Conservation (phyloP, 345 rosid genomes). For the Brassica incana region DNA sequence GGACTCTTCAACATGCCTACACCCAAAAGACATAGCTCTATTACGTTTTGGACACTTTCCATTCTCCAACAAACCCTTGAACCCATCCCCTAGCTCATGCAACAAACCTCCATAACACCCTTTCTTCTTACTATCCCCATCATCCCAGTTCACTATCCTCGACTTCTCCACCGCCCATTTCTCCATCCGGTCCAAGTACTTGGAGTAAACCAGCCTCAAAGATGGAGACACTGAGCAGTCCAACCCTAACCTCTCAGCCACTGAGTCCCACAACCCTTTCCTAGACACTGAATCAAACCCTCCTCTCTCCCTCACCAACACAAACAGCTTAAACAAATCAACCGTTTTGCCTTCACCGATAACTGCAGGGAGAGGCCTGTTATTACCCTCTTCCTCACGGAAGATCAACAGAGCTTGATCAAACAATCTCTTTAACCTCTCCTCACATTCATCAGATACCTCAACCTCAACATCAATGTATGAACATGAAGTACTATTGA, state of each 20-base stretch:
- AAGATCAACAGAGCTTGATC: constrained; percentile 54
- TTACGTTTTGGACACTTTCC: constrained; percentile 30
- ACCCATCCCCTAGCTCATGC: constrained; percentile 48
- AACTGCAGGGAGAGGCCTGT: constrained; percentile 53
- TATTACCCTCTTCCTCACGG: constrained; percentile 48
- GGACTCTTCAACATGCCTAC: constrained; percentile 16
- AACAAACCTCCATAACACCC: constrained; percentile 36
- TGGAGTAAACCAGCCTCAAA: constrained; percentile 53
- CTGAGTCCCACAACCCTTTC: constrained; percentile 56
- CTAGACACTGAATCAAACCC: constrained; percentile 57
- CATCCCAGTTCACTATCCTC: constrained; percentile 31
- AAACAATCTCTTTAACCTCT: constrained; percentile 49
- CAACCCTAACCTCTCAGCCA: constrained; percentile 54
- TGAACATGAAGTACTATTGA: constrained; percentile 40
- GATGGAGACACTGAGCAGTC: constrained; percentile 42
- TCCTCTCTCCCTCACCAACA: constrained; percentile 56
- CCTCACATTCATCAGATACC: constrained; percentile 36
- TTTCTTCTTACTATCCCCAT: constrained; percentile 26
- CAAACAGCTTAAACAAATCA: constrained; percentile 69
- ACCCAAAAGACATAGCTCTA: constrained; percentile 30
- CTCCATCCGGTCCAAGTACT: constrained; percentile 60
- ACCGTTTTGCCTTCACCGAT: constrained; percentile 49
- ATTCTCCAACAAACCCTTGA: constrained; percentile 45
- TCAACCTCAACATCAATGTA: constrained; percentile 30
- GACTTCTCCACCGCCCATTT: constrained; percentile 43